Evolutionary conservation across 2,329 filamentous ascomycete species (phyloP), one percentile per base, ranked within the genome.

Genomic region (Tolypocladium paradoxum): DNA sequence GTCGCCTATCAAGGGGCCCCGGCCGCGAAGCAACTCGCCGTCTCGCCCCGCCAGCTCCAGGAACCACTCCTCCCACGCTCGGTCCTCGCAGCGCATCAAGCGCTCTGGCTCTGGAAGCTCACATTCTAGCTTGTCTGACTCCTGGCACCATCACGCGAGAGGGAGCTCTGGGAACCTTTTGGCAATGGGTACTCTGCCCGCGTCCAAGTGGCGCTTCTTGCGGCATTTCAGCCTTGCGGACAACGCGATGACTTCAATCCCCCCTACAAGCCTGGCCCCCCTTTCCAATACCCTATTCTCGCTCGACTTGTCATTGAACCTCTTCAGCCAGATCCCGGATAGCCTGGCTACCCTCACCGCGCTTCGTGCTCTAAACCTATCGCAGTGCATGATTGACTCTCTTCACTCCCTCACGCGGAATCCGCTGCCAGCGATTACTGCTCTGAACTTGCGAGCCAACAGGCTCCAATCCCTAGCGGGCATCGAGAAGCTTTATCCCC

Each of bases 301-400:
- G 0, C 78, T 99, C 52, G 93, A 99, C 67, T 75, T 99, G 48
- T 97, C 93, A 1, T 84, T 84, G 50, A 99, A 99, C 64, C 82
- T 96, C 34, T 95, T 99, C 68, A 84, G 83, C n/a, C 88, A 96
- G 67, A 87, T 97, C 52, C 93, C 93, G 1, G 93, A 97, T 67
- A 93, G 88, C 62, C 74, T 99, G 54, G 87, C 91, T 14, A 88
- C 83, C 11, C 75, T 99, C 54, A 90, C 90, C 22, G 86, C 90
- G 31, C 79, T 99, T n/a, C 84, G 91, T 58, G 91, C 93, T 27
- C 74, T 99, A 52, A 97, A 99, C 63, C 77, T 99, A 29, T 95
- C 92, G 4, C 88, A 95, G 63, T 97, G 92, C 76, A 96, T 97
- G 91, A 97, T 99, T 57, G 88, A 92, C 61, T 93, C 90, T 18